A percentile compares a stretch with the other conserved stretches of the same genome.
Conservation (phyloP, 2,329 filamentous ascomycete species). For the Conoideocrella luteorostrata region DNA sequence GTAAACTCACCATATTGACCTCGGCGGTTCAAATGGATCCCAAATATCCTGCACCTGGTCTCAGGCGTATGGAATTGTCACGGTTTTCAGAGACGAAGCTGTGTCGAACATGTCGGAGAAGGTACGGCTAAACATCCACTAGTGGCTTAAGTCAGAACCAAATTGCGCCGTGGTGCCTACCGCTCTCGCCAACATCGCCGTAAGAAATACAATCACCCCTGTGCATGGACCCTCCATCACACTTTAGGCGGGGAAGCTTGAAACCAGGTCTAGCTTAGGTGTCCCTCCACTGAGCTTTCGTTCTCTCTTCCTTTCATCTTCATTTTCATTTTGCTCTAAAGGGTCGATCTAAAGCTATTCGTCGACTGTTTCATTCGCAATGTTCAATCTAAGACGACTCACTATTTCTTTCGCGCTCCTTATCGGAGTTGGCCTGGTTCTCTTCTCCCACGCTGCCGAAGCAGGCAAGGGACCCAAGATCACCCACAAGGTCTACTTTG, state of each 20-base stretch:
- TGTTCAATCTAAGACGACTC: conserved; percentile 69
- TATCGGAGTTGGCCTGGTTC: conserved; percentile 65
- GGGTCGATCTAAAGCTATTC: not conserved
- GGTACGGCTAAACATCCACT: conserved; percentile 21
- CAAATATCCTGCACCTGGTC: not conserved
- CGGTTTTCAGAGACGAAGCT: not conserved
- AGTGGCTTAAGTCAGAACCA: too few relatives aligned
- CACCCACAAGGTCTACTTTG: conserved; percentile 91
- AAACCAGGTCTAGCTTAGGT: conserved; percentile 12
- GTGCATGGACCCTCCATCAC: conserved; percentile 1
- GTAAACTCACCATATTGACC: conserved; percentile 6
- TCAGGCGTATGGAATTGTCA: not conserved
- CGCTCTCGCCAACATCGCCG: not conserved
- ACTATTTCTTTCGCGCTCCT: conserved; percentile 69
- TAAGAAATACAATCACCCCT: not conserved
- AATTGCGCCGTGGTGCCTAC: not conserved
- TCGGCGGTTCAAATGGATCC: not conserved
- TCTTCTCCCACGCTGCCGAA: conserved; percentile 68
- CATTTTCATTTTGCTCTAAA: conserved; percentile 11
- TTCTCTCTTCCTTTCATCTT: not conserved
- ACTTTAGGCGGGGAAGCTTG: conserved; percentile 14
- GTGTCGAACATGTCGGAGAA: conserved; percentile 17
- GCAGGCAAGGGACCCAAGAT: conserved; percentile 87
- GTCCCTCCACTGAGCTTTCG: conserved; percentile 7
- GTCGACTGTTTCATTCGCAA: conserved; percentile 34